These are phyloP conservation scores for Solanum dulcamara DNA, from an alignment of 257 asterid genomes.

Conservation along the genomic window DNA sequence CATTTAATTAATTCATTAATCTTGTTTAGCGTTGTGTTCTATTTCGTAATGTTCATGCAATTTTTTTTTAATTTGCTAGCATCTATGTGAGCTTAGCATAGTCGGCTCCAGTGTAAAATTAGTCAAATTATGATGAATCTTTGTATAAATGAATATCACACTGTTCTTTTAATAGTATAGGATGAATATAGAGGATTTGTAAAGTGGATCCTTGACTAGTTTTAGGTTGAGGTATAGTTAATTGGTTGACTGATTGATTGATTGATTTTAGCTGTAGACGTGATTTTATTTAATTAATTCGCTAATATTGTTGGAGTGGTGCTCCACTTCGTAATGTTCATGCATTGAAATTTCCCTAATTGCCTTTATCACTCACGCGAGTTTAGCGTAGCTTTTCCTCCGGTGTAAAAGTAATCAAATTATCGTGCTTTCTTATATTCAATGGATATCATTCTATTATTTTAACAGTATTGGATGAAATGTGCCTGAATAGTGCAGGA, in stretches of 20 bases:
- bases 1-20: background rate
- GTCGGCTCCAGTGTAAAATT: background rate
- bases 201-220: background rate
- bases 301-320: background rate
- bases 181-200: conserved; percentile 1
- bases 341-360: background rate
- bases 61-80: background rate
- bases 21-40: background rate
- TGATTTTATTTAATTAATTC: background rate
- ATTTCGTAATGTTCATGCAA: background rate
- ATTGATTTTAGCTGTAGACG: background rate
- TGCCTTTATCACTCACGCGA: background rate
- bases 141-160: background rate
- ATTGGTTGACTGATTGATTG: background rate
- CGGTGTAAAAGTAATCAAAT: background rate
- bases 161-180: background rate
- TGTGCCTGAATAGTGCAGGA: background rate
- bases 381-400: background rate
- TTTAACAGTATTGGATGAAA: background rate
- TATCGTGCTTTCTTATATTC: background rate
- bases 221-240: background rate
- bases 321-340: background rate
- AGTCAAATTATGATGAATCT: background rate
- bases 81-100: background rate
- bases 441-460: background rate